phyloP scores from a whole-genome alignment of 2,329 filamentous ascomycete species.

The Arthrobotrys iridis region DNA sequence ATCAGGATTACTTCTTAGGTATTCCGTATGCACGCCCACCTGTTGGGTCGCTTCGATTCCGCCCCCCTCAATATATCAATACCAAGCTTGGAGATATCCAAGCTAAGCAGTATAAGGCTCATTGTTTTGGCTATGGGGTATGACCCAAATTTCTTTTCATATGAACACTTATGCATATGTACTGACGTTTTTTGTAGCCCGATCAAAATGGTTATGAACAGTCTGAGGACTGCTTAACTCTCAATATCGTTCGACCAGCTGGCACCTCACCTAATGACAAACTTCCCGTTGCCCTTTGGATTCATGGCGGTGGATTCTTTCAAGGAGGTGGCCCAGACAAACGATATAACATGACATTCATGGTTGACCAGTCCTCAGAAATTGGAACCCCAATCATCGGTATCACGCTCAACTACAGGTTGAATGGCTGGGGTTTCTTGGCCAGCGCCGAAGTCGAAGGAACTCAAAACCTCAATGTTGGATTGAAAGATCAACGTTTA shows the following conservation, averaged over 20 bases:
- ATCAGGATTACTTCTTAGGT: constrained; percentile 67
- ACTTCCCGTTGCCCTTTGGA: constrained; percentile 60
- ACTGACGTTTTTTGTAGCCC: constrained; percentile 33
- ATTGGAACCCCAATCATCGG: constrained; percentile 68
- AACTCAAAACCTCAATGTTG: constrained; percentile 68
- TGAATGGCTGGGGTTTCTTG: constrained; percentile 68
- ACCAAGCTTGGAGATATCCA: constrained; percentile 56
- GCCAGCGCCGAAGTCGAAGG: constrained; percentile 63
- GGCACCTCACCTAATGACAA: neutral
- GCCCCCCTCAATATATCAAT: constrained; percentile 60
- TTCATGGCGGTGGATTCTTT: constrained; percentile 65
- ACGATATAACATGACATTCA: constrained; percentile 72
- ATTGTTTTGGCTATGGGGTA: constrained; percentile 59
- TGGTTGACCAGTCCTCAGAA: constrained; percentile 67
- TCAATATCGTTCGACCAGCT: constrained; percentile 59
- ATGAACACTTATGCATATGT: neutral
- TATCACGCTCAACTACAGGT: constrained; percentile 68
- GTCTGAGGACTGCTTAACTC: constrained; percentile 60
- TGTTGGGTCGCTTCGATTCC: constrained; percentile 65
- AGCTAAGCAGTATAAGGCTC: constrained; percentile 58
- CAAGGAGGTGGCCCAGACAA: constrained; percentile 66
- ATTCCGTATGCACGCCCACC: constrained; percentile 70
- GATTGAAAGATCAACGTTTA: constrained; percentile 71
- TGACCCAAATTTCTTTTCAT: constrained; percentile 56
- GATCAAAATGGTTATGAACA: constrained; percentile 48